Evolutionary conservation across 495 filamentous ascomycete genomes (phyloP), one percentile per base, ranked within the genome.

Genomic region (Tuber brumale): DNA sequence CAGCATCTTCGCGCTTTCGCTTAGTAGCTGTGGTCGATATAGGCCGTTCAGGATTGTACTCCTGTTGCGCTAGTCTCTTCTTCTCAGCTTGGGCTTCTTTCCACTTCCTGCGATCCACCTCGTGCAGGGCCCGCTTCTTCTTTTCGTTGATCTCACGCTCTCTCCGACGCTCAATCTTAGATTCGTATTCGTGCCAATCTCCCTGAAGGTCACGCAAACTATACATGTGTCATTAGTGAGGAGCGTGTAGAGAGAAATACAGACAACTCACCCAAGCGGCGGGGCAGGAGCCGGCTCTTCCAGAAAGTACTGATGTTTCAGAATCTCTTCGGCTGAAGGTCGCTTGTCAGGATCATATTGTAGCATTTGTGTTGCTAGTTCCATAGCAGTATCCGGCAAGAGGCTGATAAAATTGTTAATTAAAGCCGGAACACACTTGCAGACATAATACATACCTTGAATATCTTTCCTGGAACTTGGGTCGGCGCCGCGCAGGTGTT

Each of bases 141-240:
- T 90, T 90, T 71, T 93, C 90, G 76, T 89, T 88, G 78, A 88
- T 90, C 83, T 97, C 94, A 80, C 92, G 94, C 83, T 97, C 94
- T 79, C 94, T 95, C 61, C 96, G 89, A 23, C 96, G 87, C 31
- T 94, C 94, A 72, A 81, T 81, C 86, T 99, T 99, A 37, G 93
- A 96, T 86, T 99, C 96, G 82, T 97, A 97, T 82, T 99, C 96
- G 80, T 99, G 96, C 96, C 96, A 99, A 79, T 99, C 96, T 61
- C 96, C 96, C 82, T 94, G 89, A 37, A 98, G 88, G 77, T 92
- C 88, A 76, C 91, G 89, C 74, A 99, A 87, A 80, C 93, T 96
- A 74, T 41, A 41, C 16, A n/a, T 71, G 46, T 43, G 39, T 21
- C 35, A 70, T 86, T 84, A 86, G 83, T 51, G 72, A 43, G 57